Conservation (phyloP, 2,329 filamentous ascomycete genomes). For the Alternaria metachromatica region DNA sequence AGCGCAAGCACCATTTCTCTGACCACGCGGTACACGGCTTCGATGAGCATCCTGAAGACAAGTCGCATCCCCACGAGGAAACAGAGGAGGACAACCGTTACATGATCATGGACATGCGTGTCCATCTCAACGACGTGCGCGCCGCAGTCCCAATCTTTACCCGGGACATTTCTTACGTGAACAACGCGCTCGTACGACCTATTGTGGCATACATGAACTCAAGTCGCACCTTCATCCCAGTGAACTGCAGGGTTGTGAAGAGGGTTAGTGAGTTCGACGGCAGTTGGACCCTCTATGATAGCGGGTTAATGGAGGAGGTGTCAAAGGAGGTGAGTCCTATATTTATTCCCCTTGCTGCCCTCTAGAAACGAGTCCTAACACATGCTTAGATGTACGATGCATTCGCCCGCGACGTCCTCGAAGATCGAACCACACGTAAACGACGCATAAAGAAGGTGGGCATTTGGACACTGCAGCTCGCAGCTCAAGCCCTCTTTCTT, state of each 20-base stretch:
- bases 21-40: constrained; percentile 43
- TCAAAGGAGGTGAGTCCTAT: constrained; percentile 70
- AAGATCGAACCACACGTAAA: constrained; percentile 86
- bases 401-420: constrained; percentile 88
- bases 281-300: constrained; percentile 93
- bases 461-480: constrained; percentile 91
- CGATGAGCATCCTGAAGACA: constrained; percentile 30
- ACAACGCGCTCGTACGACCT: constrained; percentile 90
- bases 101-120: constrained; percentile 91
- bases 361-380: constrained; percentile 5
- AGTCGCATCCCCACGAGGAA: constrained; percentile 13
- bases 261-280: constrained; percentile 88
- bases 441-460: constrained; percentile 93
- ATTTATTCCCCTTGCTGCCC: neutral
- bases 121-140: constrained; percentile 93
- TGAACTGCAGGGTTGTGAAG: constrained; percentile 94
- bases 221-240: constrained; percentile 91
- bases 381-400: constrained; percentile 79
- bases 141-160: constrained; percentile 93
- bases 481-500: constrained; percentile 92
- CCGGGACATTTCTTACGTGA: constrained; percentile 89
- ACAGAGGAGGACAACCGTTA: constrained; percentile 71
- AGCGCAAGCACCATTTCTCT: constrained; percentile 59
- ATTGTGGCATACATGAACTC: constrained; percentile 99
- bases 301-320: constrained; percentile 90